Evolutionary conservation across 2,329 filamentous ascomycete genomes (phyloP).

Genomic region (Alternaria novae-zelandiae): DNA sequence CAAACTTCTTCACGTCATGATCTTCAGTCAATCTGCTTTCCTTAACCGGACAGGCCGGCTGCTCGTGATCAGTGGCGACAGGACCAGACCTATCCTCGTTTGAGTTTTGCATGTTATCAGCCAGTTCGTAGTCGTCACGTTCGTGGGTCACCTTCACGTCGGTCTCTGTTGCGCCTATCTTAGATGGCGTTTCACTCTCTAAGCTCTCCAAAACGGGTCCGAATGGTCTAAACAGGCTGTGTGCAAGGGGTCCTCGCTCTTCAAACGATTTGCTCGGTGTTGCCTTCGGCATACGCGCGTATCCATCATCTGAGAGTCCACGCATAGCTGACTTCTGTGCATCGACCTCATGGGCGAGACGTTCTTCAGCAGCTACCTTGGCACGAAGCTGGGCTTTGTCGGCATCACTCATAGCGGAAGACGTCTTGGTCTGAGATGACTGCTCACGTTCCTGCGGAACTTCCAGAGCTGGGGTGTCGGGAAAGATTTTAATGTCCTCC

Average conservation of each 20-base stretch:
- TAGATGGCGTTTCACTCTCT: conserved; percentile 20
- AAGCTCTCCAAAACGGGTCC: conserved; percentile 33
- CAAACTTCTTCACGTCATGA: conserved; percentile 3
- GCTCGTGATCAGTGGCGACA: conserved; percentile 32
- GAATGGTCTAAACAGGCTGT: conserved; percentile 44
- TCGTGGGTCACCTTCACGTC: conserved; percentile 17
- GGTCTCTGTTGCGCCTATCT: conserved; percentile 7
- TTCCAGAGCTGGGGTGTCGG: not conserved
- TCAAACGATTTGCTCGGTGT: conserved; percentile 20
- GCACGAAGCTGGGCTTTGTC: conserved; percentile 13
- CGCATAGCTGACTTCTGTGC: conserved; percentile 36
- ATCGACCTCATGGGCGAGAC: conserved; percentile 35
- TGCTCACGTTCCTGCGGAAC: not conserved
- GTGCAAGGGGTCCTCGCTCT: conserved; percentile 29
- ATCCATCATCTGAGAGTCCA: conserved; percentile 40
- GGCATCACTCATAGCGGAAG: not conserved
- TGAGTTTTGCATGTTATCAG: conserved; percentile 31
- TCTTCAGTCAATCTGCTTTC: not conserved
- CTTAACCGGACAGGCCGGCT: conserved; percentile 8
- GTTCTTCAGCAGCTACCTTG: conserved; percentile 24
- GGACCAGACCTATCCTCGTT: conserved; percentile 39
- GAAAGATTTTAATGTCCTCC: conserved; percentile 8
- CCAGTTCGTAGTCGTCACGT: conserved; percentile 25
- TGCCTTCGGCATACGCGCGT: conserved; percentile 22
- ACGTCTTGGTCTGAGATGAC: not conserved